Evolutionary conservation across 1,284 basidiomycete genomes (phyloP).

Genomic region (Irpex rosettiformis): DNA sequence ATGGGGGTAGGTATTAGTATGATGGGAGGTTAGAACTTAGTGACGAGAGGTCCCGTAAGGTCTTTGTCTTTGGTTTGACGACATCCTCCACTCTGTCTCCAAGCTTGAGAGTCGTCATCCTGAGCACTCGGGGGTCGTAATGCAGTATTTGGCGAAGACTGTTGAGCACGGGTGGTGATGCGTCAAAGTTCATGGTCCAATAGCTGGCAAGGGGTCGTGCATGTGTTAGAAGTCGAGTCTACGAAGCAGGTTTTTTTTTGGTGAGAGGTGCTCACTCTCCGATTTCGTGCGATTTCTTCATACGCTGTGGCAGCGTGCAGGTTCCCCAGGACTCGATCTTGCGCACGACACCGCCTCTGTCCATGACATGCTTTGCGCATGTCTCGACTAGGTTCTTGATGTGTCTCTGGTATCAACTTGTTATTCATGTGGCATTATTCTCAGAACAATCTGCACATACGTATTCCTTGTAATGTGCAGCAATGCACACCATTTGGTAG

Average conservation of each 20-base stretch:
- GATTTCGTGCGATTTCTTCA: constrained; percentile 59
- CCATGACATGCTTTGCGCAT: constrained; percentile 72
- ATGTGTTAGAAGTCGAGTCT: constrained; percentile 2
- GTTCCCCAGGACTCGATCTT: constrained; percentile 77
- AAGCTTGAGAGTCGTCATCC: constrained; percentile 80
- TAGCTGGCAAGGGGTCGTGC: constrained; percentile 50
- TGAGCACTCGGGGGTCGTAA: constrained; percentile 77
- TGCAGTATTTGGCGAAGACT: constrained; percentile 66
- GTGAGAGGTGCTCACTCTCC: constrained; percentile 69
- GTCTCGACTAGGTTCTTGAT: constrained; percentile 76
- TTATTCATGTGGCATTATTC: neutral
- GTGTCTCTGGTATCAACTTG: constrained; percentile 47
- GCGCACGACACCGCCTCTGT: constrained; percentile 79
- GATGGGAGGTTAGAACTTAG: neutral
- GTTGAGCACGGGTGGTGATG: constrained; percentile 68
- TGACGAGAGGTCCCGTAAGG: constrained; percentile 10
- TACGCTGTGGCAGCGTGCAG: constrained; percentile 69
- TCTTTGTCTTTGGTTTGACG: constrained; percentile 30
- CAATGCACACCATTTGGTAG: constrained; percentile 79
- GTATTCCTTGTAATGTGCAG: constrained; percentile 70
- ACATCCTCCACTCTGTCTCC: constrained; percentile 73
- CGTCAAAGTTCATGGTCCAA: constrained; percentile 89
- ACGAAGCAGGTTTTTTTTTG: neutral
- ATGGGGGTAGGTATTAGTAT: neutral
- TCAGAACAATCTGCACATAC: constrained; percentile 37